These are phyloP conservation scores for Macaranga tanarius DNA, from an alignment of 441 rosid genomes.

Conservation along the genomic window DNA sequence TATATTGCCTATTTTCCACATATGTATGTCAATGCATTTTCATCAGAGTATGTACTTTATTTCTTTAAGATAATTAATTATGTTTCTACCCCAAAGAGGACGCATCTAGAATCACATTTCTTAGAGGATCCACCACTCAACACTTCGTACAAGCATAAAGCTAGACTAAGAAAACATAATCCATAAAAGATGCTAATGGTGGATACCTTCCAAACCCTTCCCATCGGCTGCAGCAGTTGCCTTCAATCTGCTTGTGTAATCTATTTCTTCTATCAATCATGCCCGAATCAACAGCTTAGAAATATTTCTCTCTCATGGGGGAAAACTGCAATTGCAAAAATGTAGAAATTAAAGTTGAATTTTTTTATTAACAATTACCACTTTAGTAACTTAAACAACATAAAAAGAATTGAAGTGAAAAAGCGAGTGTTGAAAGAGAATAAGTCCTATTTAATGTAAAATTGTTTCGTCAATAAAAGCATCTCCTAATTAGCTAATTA, in stretches of 20 bases:
- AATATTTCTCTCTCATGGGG: conserved; percentile 95
- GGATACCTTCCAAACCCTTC: conserved; percentile 92
- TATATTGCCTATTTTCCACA: too few species aligned
- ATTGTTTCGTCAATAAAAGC: too few species aligned
- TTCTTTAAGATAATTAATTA: not conserved
- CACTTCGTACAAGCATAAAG: not conserved
- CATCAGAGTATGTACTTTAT: not conserved
- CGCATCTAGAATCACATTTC: not conserved
- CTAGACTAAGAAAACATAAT: not conserved
- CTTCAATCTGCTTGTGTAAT: conserved; percentile 90
- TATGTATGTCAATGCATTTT: not conserved
- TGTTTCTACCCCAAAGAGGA: not conserved
- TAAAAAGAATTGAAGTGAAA: too few species aligned
- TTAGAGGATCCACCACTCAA: not conserved
- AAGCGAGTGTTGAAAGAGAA: too few species aligned
- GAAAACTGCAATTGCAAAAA: conserved; percentile 60
- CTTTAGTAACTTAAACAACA: too few species aligned
- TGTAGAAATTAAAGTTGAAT: too few species aligned
- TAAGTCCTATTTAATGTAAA: too few species aligned
- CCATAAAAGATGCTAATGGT: not conserved
- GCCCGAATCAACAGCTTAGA: conserved; percentile 60
- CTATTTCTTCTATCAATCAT: conserved; percentile 71
- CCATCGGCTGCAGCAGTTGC: conserved; percentile 94
- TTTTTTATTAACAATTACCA: too few species aligned
- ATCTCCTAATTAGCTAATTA: too few species aligned